Evolutionary conservation across 2,329 filamentous ascomycete genomes (phyloP), one percentile per base, ranked within the genome.

Genomic region (Xylariomycetidae sp.): DNA sequence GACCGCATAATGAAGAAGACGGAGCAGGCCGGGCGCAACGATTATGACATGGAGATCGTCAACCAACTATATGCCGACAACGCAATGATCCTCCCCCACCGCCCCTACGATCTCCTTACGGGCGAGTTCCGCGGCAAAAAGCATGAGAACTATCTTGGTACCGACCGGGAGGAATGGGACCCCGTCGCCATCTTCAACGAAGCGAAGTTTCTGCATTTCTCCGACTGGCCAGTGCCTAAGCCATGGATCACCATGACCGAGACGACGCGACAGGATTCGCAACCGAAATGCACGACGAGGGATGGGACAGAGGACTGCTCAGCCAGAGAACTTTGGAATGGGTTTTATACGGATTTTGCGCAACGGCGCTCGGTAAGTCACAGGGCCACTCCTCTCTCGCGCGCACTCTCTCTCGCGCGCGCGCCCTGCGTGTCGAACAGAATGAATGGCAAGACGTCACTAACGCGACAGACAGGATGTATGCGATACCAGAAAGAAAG

Each of bases 211-310:
- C 62, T 86, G 3, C 82, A 86, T 53, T 86, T 85, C 53, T 81
- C 75, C 10, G 82, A 87, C 49, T 83, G 76, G 76, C 82, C 82
- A 1, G 46, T 84, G 5, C 79, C 80, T 1, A 86, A 86, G 38
- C 68, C 68, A 1, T 72, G 69, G 68, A 38, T 57, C 15, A 11
- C 37, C 2, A 47, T 50, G 46, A 35, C 46, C 5, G 49, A 54
- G n/a, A 19, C 34, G 5, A 18, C 49, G 25, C 50, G 56, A 23
- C 13, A 45, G 18, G 40, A 48, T 6, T 42, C 48, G 20, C 53
- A 62, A 38, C 61, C 60, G 4, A 50, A 51, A 27, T 63, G 61
- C 31, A 41, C 38, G 13, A 38, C 30, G 3, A 53, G 45, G 28
- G 35, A 51, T 22, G 50, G 50, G 5, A 39, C 47, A 33, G 49